Evolutionary conservation across 768 basidiomycete species (phyloP).

Genomic region (Mycena latifolia): DNA sequence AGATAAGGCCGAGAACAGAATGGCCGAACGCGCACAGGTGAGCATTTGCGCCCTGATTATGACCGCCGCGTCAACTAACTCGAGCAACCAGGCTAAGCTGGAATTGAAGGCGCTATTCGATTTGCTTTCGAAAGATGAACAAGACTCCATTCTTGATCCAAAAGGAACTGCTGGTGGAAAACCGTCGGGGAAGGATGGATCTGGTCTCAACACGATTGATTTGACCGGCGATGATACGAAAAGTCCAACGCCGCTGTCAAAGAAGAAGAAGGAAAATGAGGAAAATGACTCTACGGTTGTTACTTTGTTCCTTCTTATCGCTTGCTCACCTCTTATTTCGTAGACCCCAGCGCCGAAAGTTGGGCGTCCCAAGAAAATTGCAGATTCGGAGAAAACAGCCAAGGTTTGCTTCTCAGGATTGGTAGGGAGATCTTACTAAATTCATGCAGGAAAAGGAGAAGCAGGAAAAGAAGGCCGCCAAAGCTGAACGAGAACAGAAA

Average conservation of each 20-base stretch:
- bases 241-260: slow-evolving; percentile 41
- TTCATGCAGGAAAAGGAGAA: slow-evolving; percentile 72
- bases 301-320: neutral
- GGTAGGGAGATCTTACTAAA: neutral
- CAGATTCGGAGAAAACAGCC: slow-evolving; percentile 69
- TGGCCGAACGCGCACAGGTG: slow-evolving; percentile 76
- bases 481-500: slow-evolving; percentile 78
- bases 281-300: slow-evolving; percentile 54
- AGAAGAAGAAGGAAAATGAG: slow-evolving; percentile 48
- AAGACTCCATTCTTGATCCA: slow-evolving; percentile 66
- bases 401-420: slow-evolving; percentile 55
- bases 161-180: slow-evolving; percentile 54
- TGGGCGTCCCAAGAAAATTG: slow-evolving; percentile 61
- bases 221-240: slow-evolving; percentile 42
- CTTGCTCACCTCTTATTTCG: neutral
- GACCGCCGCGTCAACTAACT: slow-evolving; percentile 7
- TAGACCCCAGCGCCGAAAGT: slow-evolving; percentile 35
- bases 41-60: slow-evolving; percentile 33
- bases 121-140: slow-evolving; percentile 68
- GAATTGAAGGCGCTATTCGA: slow-evolving; percentile 68
- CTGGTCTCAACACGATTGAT: slow-evolving; percentile 38
- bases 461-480: slow-evolving; percentile 75
- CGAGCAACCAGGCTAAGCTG: slow-evolving; percentile 64
- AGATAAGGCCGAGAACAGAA: slow-evolving; percentile 72
- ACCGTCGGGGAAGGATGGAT: slow-evolving; percentile 37